phyloP scores from a whole-genome alignment of 2,329 filamentous ascomycete genomes.

The Hymenoscyphus salicellus region DNA sequence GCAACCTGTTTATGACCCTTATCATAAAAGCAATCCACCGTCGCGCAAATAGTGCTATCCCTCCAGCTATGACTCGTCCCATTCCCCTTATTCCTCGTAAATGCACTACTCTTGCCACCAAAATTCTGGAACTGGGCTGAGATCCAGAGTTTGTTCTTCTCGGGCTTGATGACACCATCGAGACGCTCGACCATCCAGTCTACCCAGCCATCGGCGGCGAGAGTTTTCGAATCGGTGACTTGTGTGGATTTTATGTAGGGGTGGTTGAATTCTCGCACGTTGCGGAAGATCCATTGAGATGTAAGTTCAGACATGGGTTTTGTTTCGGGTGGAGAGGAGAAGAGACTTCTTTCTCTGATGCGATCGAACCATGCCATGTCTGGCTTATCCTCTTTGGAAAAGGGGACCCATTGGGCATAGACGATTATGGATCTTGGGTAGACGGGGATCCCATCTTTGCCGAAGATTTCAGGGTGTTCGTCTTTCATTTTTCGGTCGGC shows the following conservation, averaged over 20 bases:
- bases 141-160: slow-evolving; percentile 43
- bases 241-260: slow-evolving; percentile 50
- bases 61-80: slow-evolving; percentile 49
- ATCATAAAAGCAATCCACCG: slow-evolving; percentile 46
- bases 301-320: slow-evolving; percentile 47
- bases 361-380: slow-evolving; percentile 42
- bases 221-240: slow-evolving; percentile 42
- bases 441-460: slow-evolving; percentile 12
- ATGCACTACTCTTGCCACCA: slow-evolving; percentile 45
- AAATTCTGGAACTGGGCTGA: slow-evolving; percentile 46
- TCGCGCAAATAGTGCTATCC: slow-evolving; percentile 41
- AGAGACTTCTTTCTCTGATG: slow-evolving; percentile 36
- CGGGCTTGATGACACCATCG: slow-evolving; percentile 38
- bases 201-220: slow-evolving; percentile 42
- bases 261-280: slow-evolving; percentile 46
- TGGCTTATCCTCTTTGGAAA: slow-evolving; percentile 38
- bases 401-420: slow-evolving; percentile 49
- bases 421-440: slow-evolving; percentile 45
- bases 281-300: slow-evolving; percentile 46
- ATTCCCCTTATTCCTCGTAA: slow-evolving; percentile 42
- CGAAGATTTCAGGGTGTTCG: slow-evolving; percentile 16
- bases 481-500: slow-evolving; percentile 34
- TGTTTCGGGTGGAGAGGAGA: slow-evolving; percentile 34
- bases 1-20: slow-evolving; percentile 37
- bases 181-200: slow-evolving; percentile 40